Base-by-base conservation (phyloP, 164 flowering plant species). In the Tetrastigma voinierianum region DNA sequence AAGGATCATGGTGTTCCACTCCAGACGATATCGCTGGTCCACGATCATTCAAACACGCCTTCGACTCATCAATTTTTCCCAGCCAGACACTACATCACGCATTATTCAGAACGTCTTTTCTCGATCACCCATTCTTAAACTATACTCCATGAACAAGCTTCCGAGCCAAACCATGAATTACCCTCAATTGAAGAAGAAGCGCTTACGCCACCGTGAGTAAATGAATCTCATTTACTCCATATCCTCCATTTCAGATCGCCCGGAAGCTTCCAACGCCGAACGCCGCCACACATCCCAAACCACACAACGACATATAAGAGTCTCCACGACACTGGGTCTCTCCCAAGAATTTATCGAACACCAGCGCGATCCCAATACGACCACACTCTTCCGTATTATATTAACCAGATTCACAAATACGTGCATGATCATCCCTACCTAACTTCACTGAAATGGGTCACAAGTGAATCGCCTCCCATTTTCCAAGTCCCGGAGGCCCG, bases 241-340 rank as follows among this genome's bases (percentile, higher is more conserved):
- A 19, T 76, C 45, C 54, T 74, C 83, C 51, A 11, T 20, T 19
- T 77, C n/a, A 67, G 90, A 88, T 88, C 43, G 62, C 21, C 53
- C 85, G 54, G 72, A 86, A 83, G 76, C 55, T 83, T n/a, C 82
- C 61, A 91, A 59, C 7, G 91, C 91, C 23, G n/a, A n/a, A n/a
- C 73, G 46, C 32, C 76, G 84, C 90, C 92, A 91, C n/a, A 66
- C 84, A n/a, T 78, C 80, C 84, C 86, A 63, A 52, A 74, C 44
- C 78, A 70, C 97, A 89, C 54, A 86, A 63, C 0, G 84, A n/a
- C 82, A 88, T 80, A 72, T 83, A 40, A 3, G 90, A 86, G 75
- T 87, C n/a, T 91, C 93, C 97, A 91, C 9, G 95, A 84, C 24
- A 91, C 93, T 48, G 85, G 83, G 67, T 91, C 90, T 74, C 75